Conservation (phyloP, 768 basidiomycete species). For the Hemileccinum impolitum region DNA sequence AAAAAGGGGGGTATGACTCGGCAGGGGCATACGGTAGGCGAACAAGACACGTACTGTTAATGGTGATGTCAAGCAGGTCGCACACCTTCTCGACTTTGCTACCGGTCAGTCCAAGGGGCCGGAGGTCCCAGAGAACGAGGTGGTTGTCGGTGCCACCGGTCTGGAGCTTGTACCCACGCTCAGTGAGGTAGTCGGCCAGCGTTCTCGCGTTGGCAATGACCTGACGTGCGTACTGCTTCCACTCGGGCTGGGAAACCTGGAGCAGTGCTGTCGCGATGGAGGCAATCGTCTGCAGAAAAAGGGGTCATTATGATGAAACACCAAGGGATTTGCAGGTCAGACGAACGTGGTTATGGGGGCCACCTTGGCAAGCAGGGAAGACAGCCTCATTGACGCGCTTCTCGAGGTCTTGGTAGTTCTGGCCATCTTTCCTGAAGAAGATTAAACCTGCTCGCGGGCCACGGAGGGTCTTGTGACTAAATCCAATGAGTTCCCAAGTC, state of each 20-base stretch:
- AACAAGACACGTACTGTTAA: constrained; percentile 67
- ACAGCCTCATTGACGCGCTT: constrained; percentile 97
- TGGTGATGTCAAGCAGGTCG: constrained; percentile 93
- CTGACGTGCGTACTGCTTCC: constrained; percentile 90
- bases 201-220: constrained; percentile 86
- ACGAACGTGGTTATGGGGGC: constrained; percentile 94
- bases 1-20: background rate
- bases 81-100: constrained; percentile 99
- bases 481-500: background rate
- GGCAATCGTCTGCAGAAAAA: constrained; percentile 75
- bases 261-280: constrained; percentile 89
- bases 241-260: constrained; percentile 87
- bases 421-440: constrained; percentile 95
- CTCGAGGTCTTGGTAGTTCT: constrained; percentile 82
- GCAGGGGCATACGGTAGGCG: background rate
- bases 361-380: constrained; percentile 99
- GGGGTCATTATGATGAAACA: background rate
- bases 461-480: constrained; percentile 95
- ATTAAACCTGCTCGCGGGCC: constrained; percentile 97
- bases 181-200: constrained; percentile 67
- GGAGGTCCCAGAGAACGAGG: constrained; percentile 95
- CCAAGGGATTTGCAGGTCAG: background rate
- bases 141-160: constrained; percentile 97
- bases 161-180: constrained; percentile 92
- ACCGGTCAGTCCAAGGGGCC: constrained; percentile 94